Evolutionary conservation across 441 rosid species (phyloP), one percentile per base, ranked within the genome.

Genomic region (Geranium incanum): DNA sequence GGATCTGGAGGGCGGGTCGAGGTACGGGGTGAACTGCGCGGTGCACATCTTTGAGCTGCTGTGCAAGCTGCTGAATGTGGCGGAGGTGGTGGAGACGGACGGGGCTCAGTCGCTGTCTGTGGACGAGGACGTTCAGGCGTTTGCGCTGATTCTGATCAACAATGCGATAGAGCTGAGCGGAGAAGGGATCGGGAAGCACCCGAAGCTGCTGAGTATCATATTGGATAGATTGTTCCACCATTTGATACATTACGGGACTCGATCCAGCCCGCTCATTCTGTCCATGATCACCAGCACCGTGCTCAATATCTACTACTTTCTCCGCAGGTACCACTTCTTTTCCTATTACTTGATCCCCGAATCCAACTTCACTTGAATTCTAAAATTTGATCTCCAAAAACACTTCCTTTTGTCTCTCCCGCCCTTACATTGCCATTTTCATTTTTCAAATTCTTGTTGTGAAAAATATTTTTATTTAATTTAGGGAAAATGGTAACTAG

Each of bases 241-340:
- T 86, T 76, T 91, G 77, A 86, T 94, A 9, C 95, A 91, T 78
- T 91, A 89, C 6, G 96, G 96, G 68, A 78, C 78, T 36, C 76
- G 84, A 72, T 88, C 96, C 13, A 84, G 82, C 70, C 92, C 95
- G 1, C 92, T 93, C 8, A 85, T 91, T 6, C 76, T 93, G 28
- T 88, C 97, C 68, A 86, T 89, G 95, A 93, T 93, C 75, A 88
- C 88, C 82, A 91, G 98, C 70, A 88, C 89, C 23, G 92, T 93
- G 0, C 80, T 93, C 79, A 93, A 90, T 68, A 81, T 86, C 52
- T 93, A 89, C 75, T 92, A 88, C 82, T 86, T 86, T 71, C 96
- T 91, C 72, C 88, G 92, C 76, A 86, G 86, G 98, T 75, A 9
- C 15, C 4, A 12, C 4, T 48, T 48, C n/a, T 13, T 11, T 48